Conservation (phyloP, 176 grass and related monocot genomes). For the Musa schizocarpa region DNA sequence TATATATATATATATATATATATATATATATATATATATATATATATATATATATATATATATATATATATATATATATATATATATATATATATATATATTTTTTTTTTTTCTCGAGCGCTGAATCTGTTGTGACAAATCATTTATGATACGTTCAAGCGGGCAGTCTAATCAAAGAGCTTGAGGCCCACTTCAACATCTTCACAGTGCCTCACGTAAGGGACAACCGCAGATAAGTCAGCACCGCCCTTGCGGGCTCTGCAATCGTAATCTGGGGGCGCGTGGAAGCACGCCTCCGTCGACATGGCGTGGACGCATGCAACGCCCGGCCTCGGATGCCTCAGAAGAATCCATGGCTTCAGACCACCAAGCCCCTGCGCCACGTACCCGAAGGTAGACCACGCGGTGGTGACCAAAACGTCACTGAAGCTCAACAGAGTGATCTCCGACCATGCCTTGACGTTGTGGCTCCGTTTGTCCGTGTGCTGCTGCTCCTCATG, state of each 20-base stretch:
- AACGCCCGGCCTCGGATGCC: not conserved
- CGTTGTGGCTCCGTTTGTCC: slow-evolving; percentile 36
- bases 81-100: too few species aligned
- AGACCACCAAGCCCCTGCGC: slow-evolving; percentile 26
- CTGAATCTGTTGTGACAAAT: too few species aligned
- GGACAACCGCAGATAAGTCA: not conserved
- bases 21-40: too few species aligned
- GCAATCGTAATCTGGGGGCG: not conserved
- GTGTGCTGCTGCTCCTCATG: slow-evolving; percentile 36
- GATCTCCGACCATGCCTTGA: slow-evolving; percentile 58
- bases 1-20: too few species aligned
- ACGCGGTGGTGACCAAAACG: not conserved
- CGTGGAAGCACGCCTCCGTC: slow-evolving; percentile 15
- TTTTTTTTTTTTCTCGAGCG: too few species aligned
- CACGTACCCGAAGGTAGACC: slow-evolving; percentile 23
- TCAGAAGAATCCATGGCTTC: not conserved
- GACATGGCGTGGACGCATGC: not conserved
- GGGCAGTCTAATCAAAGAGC: not conserved
- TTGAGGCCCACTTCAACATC: slow-evolving; percentile 5
- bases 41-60: too few species aligned
- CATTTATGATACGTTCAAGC: too few species aligned
- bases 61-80: too few species aligned
- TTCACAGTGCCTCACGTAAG: not conserved
- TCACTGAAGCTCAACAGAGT: slow-evolving; percentile 51
- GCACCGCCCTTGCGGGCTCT: not conserved